Conservation (phyloP, 345 rosid genomes). For the Citropsis articulata region DNA sequence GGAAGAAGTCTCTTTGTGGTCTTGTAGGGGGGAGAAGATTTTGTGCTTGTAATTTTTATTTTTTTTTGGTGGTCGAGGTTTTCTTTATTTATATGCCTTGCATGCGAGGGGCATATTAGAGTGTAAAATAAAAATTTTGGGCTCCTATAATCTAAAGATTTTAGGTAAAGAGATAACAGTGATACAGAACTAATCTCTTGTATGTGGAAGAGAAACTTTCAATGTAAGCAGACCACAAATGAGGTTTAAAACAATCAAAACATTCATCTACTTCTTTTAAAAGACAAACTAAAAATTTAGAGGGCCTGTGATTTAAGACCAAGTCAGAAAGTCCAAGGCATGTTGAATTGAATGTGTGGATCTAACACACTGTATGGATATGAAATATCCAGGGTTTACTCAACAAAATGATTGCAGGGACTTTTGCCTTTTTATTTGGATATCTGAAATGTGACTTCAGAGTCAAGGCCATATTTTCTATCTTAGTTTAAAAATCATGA, state of each 20-base stretch:
- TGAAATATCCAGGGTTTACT: background rate
- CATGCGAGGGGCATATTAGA: background rate
- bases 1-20: too few relatives aligned
- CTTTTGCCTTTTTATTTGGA: background rate
- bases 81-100: background rate
- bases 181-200: background rate
- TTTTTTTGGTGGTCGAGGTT: background rate
- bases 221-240: background rate
- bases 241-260: background rate
- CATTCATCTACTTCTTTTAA: background rate
- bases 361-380: background rate
- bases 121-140: background rate
- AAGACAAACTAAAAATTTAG: background rate
- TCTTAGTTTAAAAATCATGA: background rate
- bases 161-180: background rate
- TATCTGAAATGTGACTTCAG: background rate
- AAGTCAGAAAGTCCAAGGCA: background rate
- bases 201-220: background rate
- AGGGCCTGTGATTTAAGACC: background rate
- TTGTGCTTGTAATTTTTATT: background rate
- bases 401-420: background rate
- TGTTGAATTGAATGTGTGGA: background rate
- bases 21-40: too few relatives aligned
- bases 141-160: background rate
- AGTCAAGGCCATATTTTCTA: background rate